Base-by-base conservation (phyloP, 2,329 filamentous ascomycete genomes). In the Chaetothyriales sp. region DNA sequence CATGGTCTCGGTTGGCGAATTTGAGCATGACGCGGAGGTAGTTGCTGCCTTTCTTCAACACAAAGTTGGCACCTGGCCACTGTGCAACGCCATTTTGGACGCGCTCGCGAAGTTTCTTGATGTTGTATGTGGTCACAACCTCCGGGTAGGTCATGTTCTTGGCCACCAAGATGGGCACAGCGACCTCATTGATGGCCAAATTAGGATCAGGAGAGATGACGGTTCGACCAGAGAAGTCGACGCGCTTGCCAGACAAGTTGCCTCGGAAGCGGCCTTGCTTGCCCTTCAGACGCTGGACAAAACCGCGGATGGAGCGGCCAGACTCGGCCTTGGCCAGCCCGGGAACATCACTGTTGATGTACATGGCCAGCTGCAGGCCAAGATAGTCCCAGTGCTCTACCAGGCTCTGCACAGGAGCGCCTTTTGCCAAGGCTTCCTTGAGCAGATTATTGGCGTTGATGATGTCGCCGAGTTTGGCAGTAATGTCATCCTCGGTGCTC, bases 311-410 rank as follows among this genome's bases (percentile, higher is more conserved):
- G 0, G 86, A 80, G 67, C 94, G 95, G 53, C 88, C 86, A 54
- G 89, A 84, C 7, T 88, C 86, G 10, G 83, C 83, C 62, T 94
- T 88, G 61, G 89, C 83, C n/a, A 98, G 77, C 25, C 90, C 90
- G 0, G 92, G 92, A 2, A 94, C 83, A 61, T 95, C 89, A 57
- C 89, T 95, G 71, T 98, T 97, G 67, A 98, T 90, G 66, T 98
- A 97, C 77, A 97, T 89, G 55, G 90, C 92, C 54, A 97, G 86
- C 63, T 97, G 89, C 7, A 95, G 77, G 64, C 97, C 90, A 55
- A 98, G 73, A 63, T 90, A 97, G 64, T 98, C 92, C 92, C 92
- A 98, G 62, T 95, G 89, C 66, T 98, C 92, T 82, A 97, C 94
- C 52, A 97, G 86, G 0, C 87, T 94, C 58, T 85, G 80, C 1